Evolutionary conservation across 2,329 filamentous ascomycete genomes (phyloP).

Genomic region (Phyllosticta citriasiana): DNA sequence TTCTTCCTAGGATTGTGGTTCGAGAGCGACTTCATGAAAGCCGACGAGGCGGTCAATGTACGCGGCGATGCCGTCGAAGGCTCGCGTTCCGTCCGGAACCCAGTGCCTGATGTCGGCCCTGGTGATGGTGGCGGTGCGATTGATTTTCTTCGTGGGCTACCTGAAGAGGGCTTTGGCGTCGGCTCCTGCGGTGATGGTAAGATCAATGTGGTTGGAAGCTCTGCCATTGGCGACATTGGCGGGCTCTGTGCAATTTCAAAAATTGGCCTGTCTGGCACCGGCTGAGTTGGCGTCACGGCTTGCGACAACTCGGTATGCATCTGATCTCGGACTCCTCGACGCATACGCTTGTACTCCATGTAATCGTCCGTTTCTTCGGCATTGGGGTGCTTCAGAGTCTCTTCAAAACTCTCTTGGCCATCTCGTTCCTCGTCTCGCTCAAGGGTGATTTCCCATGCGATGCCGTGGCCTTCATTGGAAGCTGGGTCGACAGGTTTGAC

Average conservation of each 20-base stretch:
- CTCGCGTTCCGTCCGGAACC: neutral
- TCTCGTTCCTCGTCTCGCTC: conserved; percentile 18
- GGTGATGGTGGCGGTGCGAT: neutral
- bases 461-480: conserved; percentile 14
- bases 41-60: neutral
- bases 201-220: neutral
- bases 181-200: neutral
- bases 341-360: conserved; percentile 34
- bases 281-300: neutral
- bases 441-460: conserved; percentile 32
- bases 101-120: neutral
- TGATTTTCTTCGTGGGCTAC: neutral
- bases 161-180: neutral
- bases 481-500: conserved; percentile 19
- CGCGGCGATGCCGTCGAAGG: neutral
- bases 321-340: conserved; percentile 12
- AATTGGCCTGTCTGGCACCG: neutral
- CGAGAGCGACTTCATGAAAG: neutral
- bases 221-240: neutral
- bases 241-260: neutral
- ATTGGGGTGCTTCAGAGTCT: conserved; percentile 29
- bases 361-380: conserved; percentile 40
- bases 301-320: neutral
- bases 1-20: neutral
- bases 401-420: conserved; percentile 17